Evolutionary conservation across 1,284 basidiomycete species (phyloP).

Genomic region (Cyathus pygmaeus): DNA sequence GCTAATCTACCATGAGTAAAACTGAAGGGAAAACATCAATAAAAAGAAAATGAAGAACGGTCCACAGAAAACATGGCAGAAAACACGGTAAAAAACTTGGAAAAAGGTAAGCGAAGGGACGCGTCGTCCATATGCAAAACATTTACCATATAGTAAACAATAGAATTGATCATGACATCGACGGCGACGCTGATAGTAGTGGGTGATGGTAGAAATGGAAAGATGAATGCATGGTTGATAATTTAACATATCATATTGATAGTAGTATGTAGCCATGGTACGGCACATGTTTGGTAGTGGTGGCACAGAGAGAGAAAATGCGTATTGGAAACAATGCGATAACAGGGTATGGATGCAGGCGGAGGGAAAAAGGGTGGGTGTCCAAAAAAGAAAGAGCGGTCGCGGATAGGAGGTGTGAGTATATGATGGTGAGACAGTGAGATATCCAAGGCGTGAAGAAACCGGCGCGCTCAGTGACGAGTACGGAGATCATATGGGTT

Average conservation of each 20-base stretch:
- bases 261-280: too few relatives aligned
- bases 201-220: not conserved
- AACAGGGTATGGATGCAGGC: not conserved
- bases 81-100: too few relatives aligned
- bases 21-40: too few relatives aligned
- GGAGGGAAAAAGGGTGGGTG: not conserved
- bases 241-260: constrained; percentile 1
- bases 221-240: not conserved
- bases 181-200: too few relatives aligned
- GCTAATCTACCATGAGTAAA: too few relatives aligned
- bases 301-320: constrained; percentile 1
- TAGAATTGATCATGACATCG: too few relatives aligned
- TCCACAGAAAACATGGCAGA: too few relatives aligned
- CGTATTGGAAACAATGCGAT: constrained; percentile 5
- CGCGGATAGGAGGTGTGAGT: not conserved
- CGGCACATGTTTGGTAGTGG: not conserved
- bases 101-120: too few relatives aligned
- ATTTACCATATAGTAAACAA: too few relatives aligned
- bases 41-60: too few relatives aligned
- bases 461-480: not conserved
- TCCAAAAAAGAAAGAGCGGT: not conserved
- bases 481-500: not conserved
- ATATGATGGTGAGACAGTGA: too few relatives aligned
- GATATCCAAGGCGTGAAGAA: not conserved
- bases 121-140: too few relatives aligned